Base-by-base conservation (phyloP, 495 filamentous ascomycete species). In the Penicillium dipodomyicola region DNA sequence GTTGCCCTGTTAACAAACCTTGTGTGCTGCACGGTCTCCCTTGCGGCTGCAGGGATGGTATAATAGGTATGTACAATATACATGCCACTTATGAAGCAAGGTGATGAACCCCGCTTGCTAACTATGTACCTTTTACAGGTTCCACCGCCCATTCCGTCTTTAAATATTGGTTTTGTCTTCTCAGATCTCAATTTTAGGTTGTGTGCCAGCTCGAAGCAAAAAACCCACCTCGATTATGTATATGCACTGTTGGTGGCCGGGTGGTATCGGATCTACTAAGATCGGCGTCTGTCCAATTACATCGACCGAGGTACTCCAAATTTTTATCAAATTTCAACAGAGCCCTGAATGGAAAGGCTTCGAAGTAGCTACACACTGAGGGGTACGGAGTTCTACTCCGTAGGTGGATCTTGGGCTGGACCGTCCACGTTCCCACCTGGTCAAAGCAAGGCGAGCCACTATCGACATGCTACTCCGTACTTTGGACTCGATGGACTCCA, bases 401-500 rank as follows among this genome's bases (percentile, higher is more conserved):
- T 29, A 29, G 30, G 42, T 52, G 19, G 58, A 60, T 48, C 58
- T n/a, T 30, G 12, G 46, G 52, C 58, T 56, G 52, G 52, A 56
- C 52, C 40, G 25, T 46, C 52, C 37, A 48, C 43, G 17, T 35
- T 53, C 32, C 52, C 55, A 29, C 40, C 45, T 45, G 39, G 50
- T 37, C 19, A 37, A 17, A 52, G 51, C 52, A 46, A 39, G 42
- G 42, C 30, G 48, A 22, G 40, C 42, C 32, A 51, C 42, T 51
- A 52, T 48, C 30, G 33, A 9, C 19, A 19, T 33, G 17, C 35
- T 33, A 14, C 30, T 32, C 35, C 41, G 25, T 49, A 30, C 23
- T 25, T 25, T 25, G 23, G 23, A 25, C 23, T 25, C 23, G 23
- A 25, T 25, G 23, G 23, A 25, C 23, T 17, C 14, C 44, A 17